These are phyloP conservation scores for Eucalyptus pauciflora DNA, from an alignment of 345 rosid species.

Conservation along the genomic window DNA sequence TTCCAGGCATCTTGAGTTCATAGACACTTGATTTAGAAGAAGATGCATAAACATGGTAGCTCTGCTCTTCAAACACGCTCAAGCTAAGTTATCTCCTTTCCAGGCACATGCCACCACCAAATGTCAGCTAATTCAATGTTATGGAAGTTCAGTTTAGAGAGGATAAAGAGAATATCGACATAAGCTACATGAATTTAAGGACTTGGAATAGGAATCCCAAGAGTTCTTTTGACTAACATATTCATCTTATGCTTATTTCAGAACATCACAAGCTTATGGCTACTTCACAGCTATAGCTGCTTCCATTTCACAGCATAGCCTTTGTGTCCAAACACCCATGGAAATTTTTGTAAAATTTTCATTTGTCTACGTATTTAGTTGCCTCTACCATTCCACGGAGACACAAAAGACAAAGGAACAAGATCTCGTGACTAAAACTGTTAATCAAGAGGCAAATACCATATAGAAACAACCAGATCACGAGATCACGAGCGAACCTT, in stretches of 20 bases:
- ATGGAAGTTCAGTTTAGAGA: background rate
- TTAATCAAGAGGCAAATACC: background rate
- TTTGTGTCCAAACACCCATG: background rate
- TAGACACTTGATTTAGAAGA: background rate
- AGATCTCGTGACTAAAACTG: background rate
- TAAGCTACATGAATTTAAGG: background rate
- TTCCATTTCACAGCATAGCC: background rate
- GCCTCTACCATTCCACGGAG: background rate
- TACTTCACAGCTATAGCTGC: background rate
- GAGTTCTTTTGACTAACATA: background rate
- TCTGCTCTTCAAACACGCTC: background rate
- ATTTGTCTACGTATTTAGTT: background rate
- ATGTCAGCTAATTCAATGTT: background rate
- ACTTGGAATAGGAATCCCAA: background rate
- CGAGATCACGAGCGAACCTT: conserved; percentile 37
- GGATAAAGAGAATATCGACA: background rate
- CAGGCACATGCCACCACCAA: background rate
- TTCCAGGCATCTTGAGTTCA: background rate
- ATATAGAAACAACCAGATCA: background rate
- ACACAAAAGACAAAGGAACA: background rate
- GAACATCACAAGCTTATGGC: background rate
- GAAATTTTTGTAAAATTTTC: background rate
- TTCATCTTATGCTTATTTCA: background rate
- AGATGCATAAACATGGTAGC: background rate
- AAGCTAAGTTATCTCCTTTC: background rate